phyloP scores from a whole-genome alignment of 345 rosid genomes.

The Erysimum cheiranthoides region DNA sequence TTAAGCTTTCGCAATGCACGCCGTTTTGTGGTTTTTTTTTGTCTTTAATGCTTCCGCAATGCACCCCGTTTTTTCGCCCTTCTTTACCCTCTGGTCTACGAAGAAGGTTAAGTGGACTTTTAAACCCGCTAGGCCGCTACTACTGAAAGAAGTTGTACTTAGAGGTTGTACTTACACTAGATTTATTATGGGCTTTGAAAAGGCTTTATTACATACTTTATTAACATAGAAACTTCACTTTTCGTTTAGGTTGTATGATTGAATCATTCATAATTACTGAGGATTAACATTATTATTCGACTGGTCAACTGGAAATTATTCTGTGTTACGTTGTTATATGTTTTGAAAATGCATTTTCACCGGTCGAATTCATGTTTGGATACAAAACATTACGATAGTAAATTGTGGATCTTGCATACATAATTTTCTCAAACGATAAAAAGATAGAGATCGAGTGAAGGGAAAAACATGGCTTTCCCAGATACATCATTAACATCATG shows the following conservation, averaged over 20 bases:
- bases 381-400: neutral
- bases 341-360: neutral
- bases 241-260: neutral
- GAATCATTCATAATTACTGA: too few relatives aligned
- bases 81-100: neutral
- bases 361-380: neutral
- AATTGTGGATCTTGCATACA: neutral
- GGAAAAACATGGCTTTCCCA: neutral
- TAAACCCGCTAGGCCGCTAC: neutral
- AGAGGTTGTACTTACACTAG: too few relatives aligned
- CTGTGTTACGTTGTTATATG: neutral
- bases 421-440: neutral
- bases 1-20: constrained; percentile 22
- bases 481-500: neutral
- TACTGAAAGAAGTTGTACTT: neutral
- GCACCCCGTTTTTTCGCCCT: constrained; percentile 1
- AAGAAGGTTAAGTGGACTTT: neutral
- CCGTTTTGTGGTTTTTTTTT: constrained; percentile 4
- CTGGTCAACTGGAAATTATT: neutral
- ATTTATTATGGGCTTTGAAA: constrained; percentile 3
- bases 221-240: neutral
- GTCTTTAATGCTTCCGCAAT: neutral
- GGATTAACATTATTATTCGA: neutral
- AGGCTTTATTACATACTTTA: neutral
- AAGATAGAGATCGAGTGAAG: neutral